Evolutionary conservation across 1,284 basidiomycete species (phyloP), one percentile per base, ranked within the genome.

Genomic region (Austropuccinia psidii): DNA sequence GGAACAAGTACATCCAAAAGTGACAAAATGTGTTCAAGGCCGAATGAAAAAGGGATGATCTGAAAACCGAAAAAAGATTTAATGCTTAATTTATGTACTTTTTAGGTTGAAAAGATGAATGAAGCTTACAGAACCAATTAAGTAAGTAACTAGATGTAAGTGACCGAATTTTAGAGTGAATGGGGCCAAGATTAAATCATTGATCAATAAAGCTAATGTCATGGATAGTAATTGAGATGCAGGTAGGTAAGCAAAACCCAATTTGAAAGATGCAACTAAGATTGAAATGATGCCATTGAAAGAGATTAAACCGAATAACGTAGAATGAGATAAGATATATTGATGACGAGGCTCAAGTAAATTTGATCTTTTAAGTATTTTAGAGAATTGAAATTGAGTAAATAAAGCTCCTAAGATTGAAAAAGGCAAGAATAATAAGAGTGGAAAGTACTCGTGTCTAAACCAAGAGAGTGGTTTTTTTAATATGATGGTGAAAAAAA

Each of bases 1-100:
- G 95, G 95, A 0, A 96, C 92, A 78, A 98, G 96, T 19, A 98
- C 89, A 75, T 95, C 90, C 27, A 93, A 79, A 5, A 90, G 87
- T 1, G 86, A 85, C 47, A 86, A 83, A 66, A 89, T 82, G 27
- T 91, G 82, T 79, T 94, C 87, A 0, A 86, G 83, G 11, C 90
- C 90, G 0, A 88, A 82, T 1, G 88, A 80, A 29, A 91, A 80
- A 0, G 90, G 88, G 3, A 88, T 79, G 9, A 85, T 31, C 47
- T 76, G 50, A 39, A 4, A 52, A 66, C 24, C 75, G 68, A 64
- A 43, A n/a, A 6, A 57, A 50, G n/a, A 8, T 13, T 4, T n/a
- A 9, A 24, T 3, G 13, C 7, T 37, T 19, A 52, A 58, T 58
- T 35, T 43, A 17, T n/a, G 31, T 31, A 58, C 9, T 11, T 11